phyloP scores from a whole-genome alignment of 768 basidiomycete species.

The Psilocybe tampanensis region DNA sequence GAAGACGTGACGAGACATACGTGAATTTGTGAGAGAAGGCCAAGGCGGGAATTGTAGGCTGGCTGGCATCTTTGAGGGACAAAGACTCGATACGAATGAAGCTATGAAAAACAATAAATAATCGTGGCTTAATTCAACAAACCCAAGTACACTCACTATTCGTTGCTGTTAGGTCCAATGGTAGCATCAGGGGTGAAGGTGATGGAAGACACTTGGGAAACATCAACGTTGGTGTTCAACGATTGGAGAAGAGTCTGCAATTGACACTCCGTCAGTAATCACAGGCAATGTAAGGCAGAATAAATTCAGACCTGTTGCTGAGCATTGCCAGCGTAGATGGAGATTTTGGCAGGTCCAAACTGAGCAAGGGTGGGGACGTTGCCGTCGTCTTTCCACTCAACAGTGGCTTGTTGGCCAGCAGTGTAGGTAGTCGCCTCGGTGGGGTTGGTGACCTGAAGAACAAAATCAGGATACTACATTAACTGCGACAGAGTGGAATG shows the following conservation, averaged over 20 bases:
- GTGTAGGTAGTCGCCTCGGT: constrained; percentile 44
- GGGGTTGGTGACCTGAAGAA: constrained; percentile 60
- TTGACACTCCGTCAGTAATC: neutral
- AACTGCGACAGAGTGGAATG: constrained; percentile 8
- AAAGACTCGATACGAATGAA: constrained; percentile 80
- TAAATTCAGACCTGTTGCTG: constrained; percentile 53
- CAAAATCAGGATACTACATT: constrained; percentile 2
- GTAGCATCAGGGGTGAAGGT: constrained; percentile 52
- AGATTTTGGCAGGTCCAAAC: constrained; percentile 55
- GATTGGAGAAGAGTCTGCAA: constrained; percentile 57
- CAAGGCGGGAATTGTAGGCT: constrained; percentile 58
- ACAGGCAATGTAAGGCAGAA: neutral
- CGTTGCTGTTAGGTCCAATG: constrained; percentile 56
- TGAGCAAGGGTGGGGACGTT: constrained; percentile 44
- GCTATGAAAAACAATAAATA: constrained; percentile 33
- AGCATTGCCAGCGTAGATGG: constrained; percentile 66
- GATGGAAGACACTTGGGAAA: constrained; percentile 46
- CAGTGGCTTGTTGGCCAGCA: constrained; percentile 49
- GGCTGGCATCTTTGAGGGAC: constrained; percentile 48
- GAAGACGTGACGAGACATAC: constrained; percentile 40
- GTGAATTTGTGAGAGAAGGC: constrained; percentile 82
- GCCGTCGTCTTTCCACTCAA: constrained; percentile 65
- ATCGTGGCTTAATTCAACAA: neutral
- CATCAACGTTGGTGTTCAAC: constrained; percentile 50
- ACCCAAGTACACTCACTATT: constrained; percentile 50